These are phyloP conservation scores for Ceratocystis variospora DNA, from an alignment of 2,329 filamentous ascomycete genomes.

Conservation along the genomic window DNA sequence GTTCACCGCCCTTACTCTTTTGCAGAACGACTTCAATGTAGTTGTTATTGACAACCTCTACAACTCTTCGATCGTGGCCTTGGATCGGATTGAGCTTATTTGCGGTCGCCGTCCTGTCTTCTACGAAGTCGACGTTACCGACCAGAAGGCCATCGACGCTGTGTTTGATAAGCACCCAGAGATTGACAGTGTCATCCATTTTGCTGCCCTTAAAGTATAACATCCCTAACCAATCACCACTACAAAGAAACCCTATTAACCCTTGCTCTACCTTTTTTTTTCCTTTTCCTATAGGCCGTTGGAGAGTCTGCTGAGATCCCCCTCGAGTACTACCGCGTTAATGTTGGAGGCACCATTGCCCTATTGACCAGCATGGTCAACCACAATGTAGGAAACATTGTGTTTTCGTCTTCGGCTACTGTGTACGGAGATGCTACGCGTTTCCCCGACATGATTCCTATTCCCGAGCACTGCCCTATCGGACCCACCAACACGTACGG, in stretches of 20 bases:
- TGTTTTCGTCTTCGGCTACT: constrained; percentile 96
- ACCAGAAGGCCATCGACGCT: constrained; percentile 68
- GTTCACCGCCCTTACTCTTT: constrained; percentile 82
- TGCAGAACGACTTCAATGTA: constrained; percentile 90
- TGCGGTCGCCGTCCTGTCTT: constrained; percentile 76
- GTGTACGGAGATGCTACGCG: constrained; percentile 97
- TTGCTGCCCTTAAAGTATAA: constrained; percentile 82
- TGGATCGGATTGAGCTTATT: constrained; percentile 93
- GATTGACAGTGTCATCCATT: constrained; percentile 98
- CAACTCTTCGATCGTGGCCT: constrained; percentile 83
- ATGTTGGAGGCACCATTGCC: constrained; percentile 81
- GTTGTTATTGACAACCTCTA: constrained; percentile 93
- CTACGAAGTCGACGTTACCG: constrained; percentile 75
- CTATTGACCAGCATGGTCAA: constrained; percentile 77
- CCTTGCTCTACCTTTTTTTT: neutral
- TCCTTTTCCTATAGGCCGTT: constrained; percentile 54
- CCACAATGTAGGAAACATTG: constrained; percentile 88
- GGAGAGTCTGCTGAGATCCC: constrained; percentile 90
- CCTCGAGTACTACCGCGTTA: constrained; percentile 94
- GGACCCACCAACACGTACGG: constrained; percentile 97
- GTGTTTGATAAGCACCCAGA: constrained; percentile 81
- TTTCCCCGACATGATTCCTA: constrained; percentile 96
- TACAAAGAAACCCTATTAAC: constrained; percentile 18
- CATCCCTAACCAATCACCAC: neutral
- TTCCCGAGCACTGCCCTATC: constrained; percentile 90